Percentiles rank a stretch among this genome's conserved stretches.
These are phyloP conservation scores for Nakaseomyces bracarensis DNA, from an alignment of 1,139 yeast genomes.

Conservation along the genomic window DNA sequence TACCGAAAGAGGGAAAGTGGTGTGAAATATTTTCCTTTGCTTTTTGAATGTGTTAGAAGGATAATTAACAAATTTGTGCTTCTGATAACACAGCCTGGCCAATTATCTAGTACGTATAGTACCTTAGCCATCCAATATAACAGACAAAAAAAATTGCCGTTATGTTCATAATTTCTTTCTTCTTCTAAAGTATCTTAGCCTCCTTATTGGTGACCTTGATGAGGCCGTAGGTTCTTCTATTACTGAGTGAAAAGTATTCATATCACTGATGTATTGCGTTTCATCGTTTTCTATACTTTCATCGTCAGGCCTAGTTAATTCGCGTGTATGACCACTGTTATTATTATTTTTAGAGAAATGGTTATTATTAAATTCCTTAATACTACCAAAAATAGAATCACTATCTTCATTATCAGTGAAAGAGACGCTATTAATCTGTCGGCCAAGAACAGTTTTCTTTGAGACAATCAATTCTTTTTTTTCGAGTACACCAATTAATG, in stretches of 20 bases:
- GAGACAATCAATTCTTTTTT: constrained; percentile 22
- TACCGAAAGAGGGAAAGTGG: not conserved
- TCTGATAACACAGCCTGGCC: too few species aligned
- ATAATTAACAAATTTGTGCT: not conserved
- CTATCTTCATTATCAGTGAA: not conserved
- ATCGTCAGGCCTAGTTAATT: not conserved
- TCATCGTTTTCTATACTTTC: not conserved
- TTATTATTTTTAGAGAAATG: not conserved
- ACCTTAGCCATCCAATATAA: not conserved
- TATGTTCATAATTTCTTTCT: constrained; percentile 5
- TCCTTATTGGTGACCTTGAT: constrained; percentile 15
- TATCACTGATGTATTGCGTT: not conserved
- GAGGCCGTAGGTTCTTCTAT: constrained; percentile 12
- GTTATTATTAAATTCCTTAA: not conserved
- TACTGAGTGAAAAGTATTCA: not conserved
- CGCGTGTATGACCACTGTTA: not conserved
- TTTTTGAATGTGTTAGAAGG: not conserved
- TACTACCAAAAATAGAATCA: constrained; percentile 22
- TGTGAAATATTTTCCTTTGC: not conserved
- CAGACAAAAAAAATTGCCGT: not conserved
- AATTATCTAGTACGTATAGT: too few species aligned
- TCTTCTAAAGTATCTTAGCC: constrained; percentile 9
- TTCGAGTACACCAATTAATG: constrained; percentile 27
- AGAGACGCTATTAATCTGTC: constrained; percentile 25
- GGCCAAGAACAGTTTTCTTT: constrained; percentile 28